phyloP scores from a whole-genome alignment of 2,329 filamentous ascomycete species.

The Epichloe uncinata region DNA sequence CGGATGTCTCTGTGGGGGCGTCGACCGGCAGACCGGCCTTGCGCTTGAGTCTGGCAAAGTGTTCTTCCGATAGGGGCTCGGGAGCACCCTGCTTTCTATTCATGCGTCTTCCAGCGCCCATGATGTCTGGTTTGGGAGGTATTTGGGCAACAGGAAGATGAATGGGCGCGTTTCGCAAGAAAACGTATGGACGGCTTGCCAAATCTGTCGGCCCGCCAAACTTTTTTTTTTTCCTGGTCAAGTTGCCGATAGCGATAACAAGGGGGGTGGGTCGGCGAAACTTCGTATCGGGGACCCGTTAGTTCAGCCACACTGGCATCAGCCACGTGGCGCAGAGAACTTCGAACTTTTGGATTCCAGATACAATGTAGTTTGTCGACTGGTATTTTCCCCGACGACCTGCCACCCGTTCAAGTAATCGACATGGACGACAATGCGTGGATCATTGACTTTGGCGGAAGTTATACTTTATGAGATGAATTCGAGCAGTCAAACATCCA shows the following conservation, averaged over 20 bases:
- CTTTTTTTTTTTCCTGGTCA: conserved; percentile 20
- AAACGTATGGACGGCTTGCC: background rate
- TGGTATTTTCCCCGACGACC: too few relatives aligned
- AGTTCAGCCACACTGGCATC: background rate
- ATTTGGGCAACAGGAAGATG: conserved; percentile 3
- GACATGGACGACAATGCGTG: too few relatives aligned
- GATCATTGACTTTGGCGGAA: too few relatives aligned
- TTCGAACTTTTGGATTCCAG: too few relatives aligned
- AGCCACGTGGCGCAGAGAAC: background rate
- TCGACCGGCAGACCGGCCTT: conserved; percentile 62
- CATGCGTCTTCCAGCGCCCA: conserved; percentile 87
- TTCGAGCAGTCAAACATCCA: too few relatives aligned
- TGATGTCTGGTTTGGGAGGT: conserved; percentile 28
- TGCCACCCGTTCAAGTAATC: too few relatives aligned
- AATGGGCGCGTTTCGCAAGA: background rate
- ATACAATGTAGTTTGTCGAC: too few relatives aligned
- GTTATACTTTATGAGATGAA: too few relatives aligned
- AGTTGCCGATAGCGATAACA: conserved; percentile 8
- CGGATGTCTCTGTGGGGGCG: conserved; percentile 35
- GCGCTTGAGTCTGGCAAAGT: conserved; percentile 68
- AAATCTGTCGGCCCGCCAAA: conserved; percentile 21
- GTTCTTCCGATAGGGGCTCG: conserved; percentile 65
- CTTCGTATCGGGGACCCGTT: conserved; percentile 15
- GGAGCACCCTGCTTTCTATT: conserved; percentile 81
- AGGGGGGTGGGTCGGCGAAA: conserved; percentile 21